Conservation (phyloP, 495 filamentous ascomycete genomes). For the Podospora sp. region DNA sequence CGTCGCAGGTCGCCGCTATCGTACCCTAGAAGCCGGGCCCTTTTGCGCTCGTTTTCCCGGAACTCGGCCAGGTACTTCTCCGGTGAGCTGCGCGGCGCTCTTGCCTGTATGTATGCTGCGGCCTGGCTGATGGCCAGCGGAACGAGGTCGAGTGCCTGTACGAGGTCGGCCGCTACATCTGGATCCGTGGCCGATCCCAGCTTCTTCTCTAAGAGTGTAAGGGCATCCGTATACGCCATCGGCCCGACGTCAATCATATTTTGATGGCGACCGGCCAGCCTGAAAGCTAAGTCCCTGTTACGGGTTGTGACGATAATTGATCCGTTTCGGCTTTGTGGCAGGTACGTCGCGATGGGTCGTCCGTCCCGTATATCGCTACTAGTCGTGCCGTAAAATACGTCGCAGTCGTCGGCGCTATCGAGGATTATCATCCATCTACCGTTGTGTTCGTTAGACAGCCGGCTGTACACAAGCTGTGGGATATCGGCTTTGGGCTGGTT, state of each 20-base stretch:
- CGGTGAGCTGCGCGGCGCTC: conserved; percentile 28
- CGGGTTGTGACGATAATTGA: conserved; percentile 42
- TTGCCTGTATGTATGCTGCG: conserved; percentile 46
- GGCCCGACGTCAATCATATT: conserved; percentile 28
- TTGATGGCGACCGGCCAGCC: conserved; percentile 26
- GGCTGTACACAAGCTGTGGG: conserved; percentile 40
- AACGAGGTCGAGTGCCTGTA: conserved; percentile 45
- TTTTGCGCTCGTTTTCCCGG: conserved; percentile 35
- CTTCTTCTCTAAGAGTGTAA: conserved; percentile 36
- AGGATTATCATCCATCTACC: conserved; percentile 20
- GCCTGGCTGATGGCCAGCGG: conserved; percentile 56
- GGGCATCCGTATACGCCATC: conserved; percentile 29
- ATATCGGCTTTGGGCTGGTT: conserved; percentile 42
- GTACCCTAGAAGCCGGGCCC: conserved; percentile 33
- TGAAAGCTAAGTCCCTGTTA: conserved; percentile 28
- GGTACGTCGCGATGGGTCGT: conserved; percentile 33
- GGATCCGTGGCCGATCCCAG: conserved; percentile 26
- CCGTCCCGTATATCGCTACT: conserved; percentile 7
- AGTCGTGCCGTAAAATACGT: conserved; percentile 30
- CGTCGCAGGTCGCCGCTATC: conserved; percentile 36
- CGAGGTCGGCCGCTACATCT: conserved; percentile 31
- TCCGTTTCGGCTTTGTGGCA: conserved; percentile 42
- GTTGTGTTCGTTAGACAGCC: conserved; percentile 43
- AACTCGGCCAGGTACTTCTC: conserved; percentile 46
- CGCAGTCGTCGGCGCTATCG: conserved; percentile 44